phyloP scores from a whole-genome alignment of 2,329 filamentous ascomycete genomes.

The Delphinella strobiligena region DNA sequence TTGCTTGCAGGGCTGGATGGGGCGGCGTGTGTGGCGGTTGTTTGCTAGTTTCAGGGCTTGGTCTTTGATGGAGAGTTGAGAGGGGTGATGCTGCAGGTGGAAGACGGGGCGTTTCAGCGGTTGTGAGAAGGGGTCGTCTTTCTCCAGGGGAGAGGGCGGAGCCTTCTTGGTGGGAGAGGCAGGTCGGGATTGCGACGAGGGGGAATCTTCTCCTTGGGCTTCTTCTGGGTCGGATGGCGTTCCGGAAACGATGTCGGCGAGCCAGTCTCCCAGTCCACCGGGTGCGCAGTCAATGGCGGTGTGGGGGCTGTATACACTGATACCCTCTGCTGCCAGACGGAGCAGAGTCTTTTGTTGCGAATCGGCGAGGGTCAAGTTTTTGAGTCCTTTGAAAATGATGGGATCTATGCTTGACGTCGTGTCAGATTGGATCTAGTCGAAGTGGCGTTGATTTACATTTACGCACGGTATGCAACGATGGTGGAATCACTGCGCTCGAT shows the following conservation, averaged over 20 bases:
- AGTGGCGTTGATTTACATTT: conserved; percentile 1
- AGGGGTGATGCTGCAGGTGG: conserved; percentile 36
- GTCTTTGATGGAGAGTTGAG: conserved; percentile 25
- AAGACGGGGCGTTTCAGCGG: conserved; percentile 28
- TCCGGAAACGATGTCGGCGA: conserved; percentile 71
- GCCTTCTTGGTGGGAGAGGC: conserved; percentile 1
- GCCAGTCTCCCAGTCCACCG: conserved; percentile 84
- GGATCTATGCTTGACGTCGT: conserved; percentile 51
- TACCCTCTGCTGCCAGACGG: conserved; percentile 68
- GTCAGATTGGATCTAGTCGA: conserved; percentile 13
- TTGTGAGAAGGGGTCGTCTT: conserved; percentile 26
- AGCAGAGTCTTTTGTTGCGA: conserved; percentile 80
- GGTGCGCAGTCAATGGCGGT: conserved; percentile 84
- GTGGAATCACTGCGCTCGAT: conserved; percentile 64
- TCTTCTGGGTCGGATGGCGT: conserved; percentile 23
- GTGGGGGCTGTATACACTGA: conserved; percentile 93
- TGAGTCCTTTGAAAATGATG: conserved; percentile 89
- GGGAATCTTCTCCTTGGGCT: conserved; percentile 8
- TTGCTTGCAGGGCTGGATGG: conserved; percentile 38
- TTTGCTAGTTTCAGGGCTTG: conserved; percentile 28
- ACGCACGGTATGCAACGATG: conserved; percentile 77
- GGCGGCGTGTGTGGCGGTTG: conserved; percentile 37
- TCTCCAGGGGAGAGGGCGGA: conserved; percentile 5
- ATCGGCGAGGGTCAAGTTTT: conserved; percentile 72
- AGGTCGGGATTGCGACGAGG: not conserved